Percentiles rank a stretch among this genome's conserved stretches.
Conservation (phyloP, 2,329 filamentous ascomycete species). For the Aspergillus brasiliensis region DNA sequence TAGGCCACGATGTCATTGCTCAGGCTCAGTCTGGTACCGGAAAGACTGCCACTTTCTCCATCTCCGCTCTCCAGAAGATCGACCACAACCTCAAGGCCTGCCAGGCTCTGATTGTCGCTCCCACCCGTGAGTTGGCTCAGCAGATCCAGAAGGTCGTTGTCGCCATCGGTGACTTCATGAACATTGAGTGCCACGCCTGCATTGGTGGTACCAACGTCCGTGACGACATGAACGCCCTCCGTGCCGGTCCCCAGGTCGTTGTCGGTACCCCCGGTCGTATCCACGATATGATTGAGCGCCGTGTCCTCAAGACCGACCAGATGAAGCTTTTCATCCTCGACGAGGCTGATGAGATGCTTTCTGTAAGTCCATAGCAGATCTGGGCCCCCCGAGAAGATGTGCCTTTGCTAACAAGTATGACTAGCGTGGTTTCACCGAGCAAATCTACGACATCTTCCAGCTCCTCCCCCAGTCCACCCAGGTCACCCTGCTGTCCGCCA, state of each 20-base stretch:
- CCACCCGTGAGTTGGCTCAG: constrained; percentile 96
- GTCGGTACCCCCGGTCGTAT: constrained; percentile 98
- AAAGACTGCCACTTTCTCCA: constrained; percentile 99
- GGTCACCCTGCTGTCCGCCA: constrained; percentile 96
- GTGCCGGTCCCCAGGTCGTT: constrained; percentile 94
- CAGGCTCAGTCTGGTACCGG: constrained; percentile 99
- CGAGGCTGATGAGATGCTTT: constrained; percentile 97
- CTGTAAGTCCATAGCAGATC: constrained; percentile 27
- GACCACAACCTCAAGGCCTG: constrained; percentile 92
- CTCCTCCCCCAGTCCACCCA: constrained; percentile 96
- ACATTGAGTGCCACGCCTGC: constrained; percentile 97
- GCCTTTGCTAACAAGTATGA: constrained; percentile 15
- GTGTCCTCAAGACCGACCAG: constrained; percentile 91
- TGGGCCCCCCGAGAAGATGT: neutral
- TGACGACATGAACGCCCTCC: constrained; percentile 97
- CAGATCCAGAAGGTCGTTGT: constrained; percentile 99
- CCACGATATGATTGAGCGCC: constrained; percentile 98
- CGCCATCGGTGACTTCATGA: constrained; percentile 99
- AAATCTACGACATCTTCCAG: constrained; percentile 99
- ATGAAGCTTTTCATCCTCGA: constrained; percentile 99
- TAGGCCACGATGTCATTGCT: constrained; percentile 97
- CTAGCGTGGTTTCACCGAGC: constrained; percentile 96
- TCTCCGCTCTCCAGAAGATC: constrained; percentile 98
- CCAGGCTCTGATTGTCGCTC: constrained; percentile 97
- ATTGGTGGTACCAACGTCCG: constrained; percentile 98